A percentile compares a stretch with the other conserved stretches of the same genome.
Conservation (phyloP, 75 land plant genomes). For the Selaginella tamariscina region DNA sequence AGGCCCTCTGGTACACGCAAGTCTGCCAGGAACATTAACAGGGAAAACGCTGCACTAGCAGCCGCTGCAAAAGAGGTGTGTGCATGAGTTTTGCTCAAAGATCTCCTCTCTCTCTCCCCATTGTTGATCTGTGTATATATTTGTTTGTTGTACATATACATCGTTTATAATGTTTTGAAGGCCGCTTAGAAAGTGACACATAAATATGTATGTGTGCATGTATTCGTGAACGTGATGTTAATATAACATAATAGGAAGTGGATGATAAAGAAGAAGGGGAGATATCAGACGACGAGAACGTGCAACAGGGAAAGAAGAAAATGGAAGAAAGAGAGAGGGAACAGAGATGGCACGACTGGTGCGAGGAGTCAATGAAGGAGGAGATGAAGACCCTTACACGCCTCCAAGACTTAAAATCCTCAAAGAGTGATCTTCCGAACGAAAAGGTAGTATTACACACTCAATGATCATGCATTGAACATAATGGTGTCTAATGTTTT, state of each 20-base stretch:
- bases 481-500: too few species aligned
- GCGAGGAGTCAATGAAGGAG: conserved; percentile 65
- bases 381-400: conserved; percentile 64
- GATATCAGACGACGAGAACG: conserved; percentile 72
- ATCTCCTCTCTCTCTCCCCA: too few species aligned
- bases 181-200: too few species aligned
- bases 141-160: too few species aligned
- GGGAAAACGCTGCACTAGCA: background rate
- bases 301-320: conserved; percentile 30
- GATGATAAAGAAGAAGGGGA: conserved; percentile 91
- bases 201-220: too few species aligned
- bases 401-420: conserved; percentile 64
- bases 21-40: background rate
- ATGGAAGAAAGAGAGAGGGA: conserved; percentile 43
- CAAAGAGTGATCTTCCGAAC: conserved; percentile 74
- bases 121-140: too few species aligned
- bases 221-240: too few species aligned
- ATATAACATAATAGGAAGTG: too few species aligned
- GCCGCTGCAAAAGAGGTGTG: background rate
- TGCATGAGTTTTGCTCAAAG: too few species aligned
- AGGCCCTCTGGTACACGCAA: background rate
- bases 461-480: too few species aligned
- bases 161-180: too few species aligned
- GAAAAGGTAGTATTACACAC: too few species aligned
- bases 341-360: conserved; percentile 96